Percentiles rank a stretch among this genome's conserved stretches.
Evolutionary conservation across 208 protist species (phyloP).

Genomic region (Herpetomonas samuelpessoai): DNA sequence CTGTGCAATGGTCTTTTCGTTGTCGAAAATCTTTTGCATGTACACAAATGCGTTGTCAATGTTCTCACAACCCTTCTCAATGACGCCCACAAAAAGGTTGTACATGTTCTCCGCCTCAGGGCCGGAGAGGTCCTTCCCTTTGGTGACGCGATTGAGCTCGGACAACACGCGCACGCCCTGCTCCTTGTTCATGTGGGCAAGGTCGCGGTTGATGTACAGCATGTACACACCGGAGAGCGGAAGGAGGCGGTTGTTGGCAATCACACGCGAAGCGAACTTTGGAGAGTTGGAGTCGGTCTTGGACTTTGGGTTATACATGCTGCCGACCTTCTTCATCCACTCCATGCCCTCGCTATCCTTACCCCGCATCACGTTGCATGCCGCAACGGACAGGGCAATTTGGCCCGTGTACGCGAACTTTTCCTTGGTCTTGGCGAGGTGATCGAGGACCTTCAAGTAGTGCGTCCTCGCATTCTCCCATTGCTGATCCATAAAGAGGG

Average conservation of each 20-base stretch:
- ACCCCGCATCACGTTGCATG: conserved; percentile 81
- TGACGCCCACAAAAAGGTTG: conserved; percentile 84
- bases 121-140: conserved; percentile 58
- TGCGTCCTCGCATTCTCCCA: conserved; percentile 63
- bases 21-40: conserved; percentile 76
- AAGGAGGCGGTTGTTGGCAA: conserved; percentile 70
- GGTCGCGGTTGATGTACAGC: conserved; percentile 91
- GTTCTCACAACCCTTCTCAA: conserved; percentile 82
- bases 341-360: conserved; percentile 56
- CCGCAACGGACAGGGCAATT: conserved; percentile 76
- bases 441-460: conserved; percentile 62
- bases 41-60: conserved; percentile 46
- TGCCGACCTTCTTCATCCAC: conserved; percentile 80
- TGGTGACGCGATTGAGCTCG: conserved; percentile 61
- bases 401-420: conserved; percentile 89
- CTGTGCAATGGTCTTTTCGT: conserved; percentile 71
- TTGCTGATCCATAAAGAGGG: conserved; percentile 89
- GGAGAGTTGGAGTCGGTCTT: conserved; percentile 91
- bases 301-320: conserved; percentile 87
- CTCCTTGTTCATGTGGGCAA: conserved; percentile 87
- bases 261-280: conserved; percentile 74
- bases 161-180: conserved; percentile 63
- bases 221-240: conserved; percentile 82
- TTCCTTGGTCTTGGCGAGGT: conserved; percentile 68
- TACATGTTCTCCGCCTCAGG: conserved; percentile 81